A percentile compares a stretch with the other conserved stretches of the same genome.
These are phyloP conservation scores for Skeletonema menzelii DNA, from an alignment of 108 stramenopile genomes.

Conservation along the genomic window DNA sequence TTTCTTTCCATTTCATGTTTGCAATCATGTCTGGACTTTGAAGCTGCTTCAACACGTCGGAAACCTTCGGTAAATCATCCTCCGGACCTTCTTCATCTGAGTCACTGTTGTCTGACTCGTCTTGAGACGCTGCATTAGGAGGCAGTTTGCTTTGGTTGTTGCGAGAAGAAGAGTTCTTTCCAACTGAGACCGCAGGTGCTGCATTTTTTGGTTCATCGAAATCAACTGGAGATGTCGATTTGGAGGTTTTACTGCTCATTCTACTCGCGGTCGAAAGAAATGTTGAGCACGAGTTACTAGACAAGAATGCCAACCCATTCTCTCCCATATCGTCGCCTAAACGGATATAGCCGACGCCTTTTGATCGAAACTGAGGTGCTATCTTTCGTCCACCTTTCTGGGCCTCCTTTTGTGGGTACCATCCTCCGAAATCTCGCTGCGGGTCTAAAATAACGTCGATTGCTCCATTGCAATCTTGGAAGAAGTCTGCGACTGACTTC, in stretches of 20 bases:
- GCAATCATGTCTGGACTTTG: conserved; percentile 38
- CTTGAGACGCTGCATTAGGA: background rate
- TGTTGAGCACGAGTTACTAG: conserved; percentile 48
- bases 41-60: conserved; percentile 53
- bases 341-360: conserved; percentile 64
- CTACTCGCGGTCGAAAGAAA: conserved; percentile 43
- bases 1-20: conserved; percentile 63
- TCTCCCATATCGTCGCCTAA: conserved; percentile 68
- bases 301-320: conserved; percentile 61
- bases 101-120: conserved; percentile 17
- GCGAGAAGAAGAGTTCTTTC: background rate
- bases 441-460: conserved; percentile 63
- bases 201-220: background rate
- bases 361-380: conserved; percentile 63
- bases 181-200: background rate
- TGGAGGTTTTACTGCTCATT: conserved; percentile 6
- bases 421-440: conserved; percentile 49
- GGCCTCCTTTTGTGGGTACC: conserved; percentile 54
- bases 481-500: conserved; percentile 43
- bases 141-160: background rate
- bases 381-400: conserved; percentile 42
- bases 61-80: conserved; percentile 26
- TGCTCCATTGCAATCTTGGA: conserved; percentile 45
- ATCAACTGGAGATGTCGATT: conserved; percentile 5
- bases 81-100: conserved; percentile 30